Percentiles rank a stretch among this genome's conserved stretches.
Conservation (phyloP, 2,329 filamentous ascomycete genomes). For the Colletotrichum liriopes region DNA sequence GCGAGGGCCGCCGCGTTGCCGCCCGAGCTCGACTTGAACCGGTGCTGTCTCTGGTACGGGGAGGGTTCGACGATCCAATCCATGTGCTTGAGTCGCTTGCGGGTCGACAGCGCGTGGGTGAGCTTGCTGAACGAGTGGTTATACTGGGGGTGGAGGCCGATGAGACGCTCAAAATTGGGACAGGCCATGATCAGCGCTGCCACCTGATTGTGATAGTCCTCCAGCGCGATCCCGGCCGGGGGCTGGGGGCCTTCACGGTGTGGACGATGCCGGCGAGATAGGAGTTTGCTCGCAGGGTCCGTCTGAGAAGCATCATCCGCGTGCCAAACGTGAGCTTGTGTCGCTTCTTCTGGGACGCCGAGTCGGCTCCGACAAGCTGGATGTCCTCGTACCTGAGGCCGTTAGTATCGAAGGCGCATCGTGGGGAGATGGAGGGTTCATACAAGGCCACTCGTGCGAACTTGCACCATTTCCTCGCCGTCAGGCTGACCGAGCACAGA, state of each 20-base stretch:
- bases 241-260: conserved; percentile 69
- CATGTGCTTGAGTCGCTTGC: conserved; percentile 70
- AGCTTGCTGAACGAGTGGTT: conserved; percentile 70
- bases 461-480: conserved; percentile 67
- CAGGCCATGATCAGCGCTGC: conserved; percentile 76
- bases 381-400: conserved; percentile 69
- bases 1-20: conserved; percentile 13
- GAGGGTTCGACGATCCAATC: conserved; percentile 69
- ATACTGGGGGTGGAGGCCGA: conserved; percentile 69
- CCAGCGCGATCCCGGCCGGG: conserved; percentile 58
- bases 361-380: conserved; percentile 72
- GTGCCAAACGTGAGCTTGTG: conserved; percentile 68
- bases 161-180: conserved; percentile 73
- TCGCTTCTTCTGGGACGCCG: conserved; percentile 69
- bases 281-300: conserved; percentile 69
- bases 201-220: conserved; percentile 71
- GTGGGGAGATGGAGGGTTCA: conserved; percentile 47
- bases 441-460: conserved; percentile 67
- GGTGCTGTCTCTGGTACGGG: conserved; percentile 54
- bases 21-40: conserved; percentile 44
- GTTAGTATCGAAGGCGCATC: conserved; percentile 12
- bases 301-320: conserved; percentile 70
- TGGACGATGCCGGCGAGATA: conserved; percentile 70
- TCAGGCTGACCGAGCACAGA: conserved; percentile 65
- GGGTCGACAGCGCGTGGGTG: conserved; percentile 72